phyloP scores from a whole-genome alignment of 2,329 filamentous ascomycete genomes.

The Talaromyces verruculosus region DNA sequence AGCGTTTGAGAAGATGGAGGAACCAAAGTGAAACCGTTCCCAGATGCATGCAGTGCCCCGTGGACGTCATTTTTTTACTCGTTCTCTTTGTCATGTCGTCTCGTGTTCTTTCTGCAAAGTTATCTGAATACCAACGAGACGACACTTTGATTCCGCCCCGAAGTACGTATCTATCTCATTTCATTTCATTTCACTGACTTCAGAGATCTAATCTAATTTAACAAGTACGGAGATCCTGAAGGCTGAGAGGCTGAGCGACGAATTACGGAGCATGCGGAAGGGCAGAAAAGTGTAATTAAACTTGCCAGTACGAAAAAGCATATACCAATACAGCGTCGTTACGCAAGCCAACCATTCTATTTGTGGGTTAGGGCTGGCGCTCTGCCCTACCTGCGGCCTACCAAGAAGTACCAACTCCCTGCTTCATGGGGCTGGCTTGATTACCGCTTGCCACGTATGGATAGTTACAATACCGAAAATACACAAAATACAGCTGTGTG shows the following conservation, averaged over 20 bases:
- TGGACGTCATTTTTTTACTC: not conserved
- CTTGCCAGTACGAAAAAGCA: not conserved
- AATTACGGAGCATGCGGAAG: not conserved
- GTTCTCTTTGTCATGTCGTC: not conserved
- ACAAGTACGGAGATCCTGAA: not conserved
- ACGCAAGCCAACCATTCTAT: not conserved
- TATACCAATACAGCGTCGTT: not conserved
- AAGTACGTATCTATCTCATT: not conserved
- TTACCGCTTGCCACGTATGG: constrained; percentile 10
- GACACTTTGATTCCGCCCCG: not conserved
- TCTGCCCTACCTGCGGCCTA: not conserved
- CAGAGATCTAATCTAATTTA: not conserved
- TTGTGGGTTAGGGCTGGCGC: not conserved
- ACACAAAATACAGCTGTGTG: not conserved
- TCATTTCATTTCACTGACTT: not conserved
- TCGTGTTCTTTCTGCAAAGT: not conserved
- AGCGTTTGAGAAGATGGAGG: constrained; percentile 8
- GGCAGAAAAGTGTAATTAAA: constrained; percentile 3
- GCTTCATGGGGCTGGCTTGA: constrained; percentile 5
- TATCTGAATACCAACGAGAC: constrained; percentile 1
- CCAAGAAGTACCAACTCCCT: not conserved
- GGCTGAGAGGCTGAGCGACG: constrained; percentile 13
- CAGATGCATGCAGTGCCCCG: constrained; percentile 5
- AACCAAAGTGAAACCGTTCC: constrained; percentile 10
- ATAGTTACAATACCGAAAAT: not conserved